These are phyloP conservation scores for Annona squamosa DNA, from an alignment of 164 flowering plant genomes.

Conservation along the genomic window DNA sequence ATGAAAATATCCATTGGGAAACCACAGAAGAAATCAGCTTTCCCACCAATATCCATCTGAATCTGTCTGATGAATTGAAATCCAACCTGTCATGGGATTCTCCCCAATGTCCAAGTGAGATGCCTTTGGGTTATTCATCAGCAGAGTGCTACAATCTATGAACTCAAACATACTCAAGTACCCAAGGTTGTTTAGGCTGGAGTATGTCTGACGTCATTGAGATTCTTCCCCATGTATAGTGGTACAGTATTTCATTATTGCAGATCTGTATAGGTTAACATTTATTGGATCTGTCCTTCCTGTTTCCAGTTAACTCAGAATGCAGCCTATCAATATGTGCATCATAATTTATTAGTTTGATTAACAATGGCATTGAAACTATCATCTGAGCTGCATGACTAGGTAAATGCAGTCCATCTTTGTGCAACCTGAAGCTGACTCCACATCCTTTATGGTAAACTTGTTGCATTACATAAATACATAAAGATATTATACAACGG, in stretches of 20 bases:
- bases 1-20: slow-evolving; percentile 28
- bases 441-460: background rate
- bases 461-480: background rate
- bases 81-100: slow-evolving; percentile 59
- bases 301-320: background rate
- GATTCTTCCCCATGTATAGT: background rate
- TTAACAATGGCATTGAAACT: background rate
- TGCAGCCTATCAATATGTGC: background rate
- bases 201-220: slow-evolving; percentile 5
- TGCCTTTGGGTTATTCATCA: slow-evolving; percentile 48
- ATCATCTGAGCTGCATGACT: background rate
- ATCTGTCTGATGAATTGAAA: slow-evolving; percentile 34
- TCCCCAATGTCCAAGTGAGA: slow-evolving; percentile 54
- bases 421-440: background rate
- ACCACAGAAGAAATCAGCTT: slow-evolving; percentile 33
- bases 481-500: background rate
- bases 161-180: slow-evolving; percentile 6
- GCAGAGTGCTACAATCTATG: slow-evolving; percentile 41
- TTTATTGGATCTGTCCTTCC: background rate
- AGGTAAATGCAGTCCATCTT: background rate
- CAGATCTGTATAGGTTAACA: background rate
- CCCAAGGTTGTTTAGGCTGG: slow-evolving; percentile 4
- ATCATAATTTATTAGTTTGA: background rate
- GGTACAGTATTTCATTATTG: background rate
- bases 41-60: slow-evolving; percentile 45